Conservation (phyloP, 2,329 filamentous ascomycete species). For the Aspergillus tubingensis region DNA sequence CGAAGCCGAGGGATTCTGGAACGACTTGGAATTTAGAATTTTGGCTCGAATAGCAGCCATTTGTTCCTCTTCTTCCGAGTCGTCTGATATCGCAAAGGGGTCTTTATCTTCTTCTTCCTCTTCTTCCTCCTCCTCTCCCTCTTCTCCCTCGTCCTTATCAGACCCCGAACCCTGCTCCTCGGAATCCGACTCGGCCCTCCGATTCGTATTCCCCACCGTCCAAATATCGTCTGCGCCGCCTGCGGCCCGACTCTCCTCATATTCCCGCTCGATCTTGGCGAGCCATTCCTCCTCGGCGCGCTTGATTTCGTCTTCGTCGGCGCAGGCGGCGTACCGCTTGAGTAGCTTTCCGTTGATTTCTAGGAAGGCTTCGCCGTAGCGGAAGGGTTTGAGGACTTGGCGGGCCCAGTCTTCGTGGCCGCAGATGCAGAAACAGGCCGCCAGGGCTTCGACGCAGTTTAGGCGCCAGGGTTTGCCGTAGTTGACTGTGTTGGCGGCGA, state of each 20-base stretch:
- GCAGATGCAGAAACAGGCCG: conserved; percentile 90
- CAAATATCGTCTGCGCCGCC: conserved; percentile 65
- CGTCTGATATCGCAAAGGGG: conserved; percentile 75
- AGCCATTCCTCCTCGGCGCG: conserved; percentile 85
- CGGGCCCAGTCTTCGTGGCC: conserved; percentile 89
- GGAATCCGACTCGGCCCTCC: conserved; percentile 55
- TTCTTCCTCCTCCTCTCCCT: conserved; percentile 47
- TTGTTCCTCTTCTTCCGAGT: conserved; percentile 78
- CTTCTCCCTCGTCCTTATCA: conserved; percentile 48
- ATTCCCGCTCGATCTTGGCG: conserved; percentile 84
- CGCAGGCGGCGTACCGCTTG: conserved; percentile 80
- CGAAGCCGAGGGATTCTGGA: conserved; percentile 60
- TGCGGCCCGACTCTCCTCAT: conserved; percentile 72
- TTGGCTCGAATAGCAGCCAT: conserved; percentile 91
- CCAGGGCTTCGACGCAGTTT: conserved; percentile 94
- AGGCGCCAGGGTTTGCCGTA: conserved; percentile 94
- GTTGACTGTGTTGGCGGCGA: conserved; percentile 95
- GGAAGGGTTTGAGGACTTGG: conserved; percentile 78
- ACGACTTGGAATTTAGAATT: conserved; percentile 89
- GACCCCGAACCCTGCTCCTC: conserved; percentile 53
- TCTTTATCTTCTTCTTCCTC: conserved; percentile 57
- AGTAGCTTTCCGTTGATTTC: conserved; percentile 85
- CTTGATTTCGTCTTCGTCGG: conserved; percentile 79
- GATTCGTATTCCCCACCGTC: conserved; percentile 88
- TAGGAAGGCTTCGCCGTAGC: conserved; percentile 84